A percentile compares a stretch with the other conserved stretches of the same genome.
Evolutionary conservation across 345 rosid species (phyloP).

Genomic region (Linum usitatissimum): DNA sequence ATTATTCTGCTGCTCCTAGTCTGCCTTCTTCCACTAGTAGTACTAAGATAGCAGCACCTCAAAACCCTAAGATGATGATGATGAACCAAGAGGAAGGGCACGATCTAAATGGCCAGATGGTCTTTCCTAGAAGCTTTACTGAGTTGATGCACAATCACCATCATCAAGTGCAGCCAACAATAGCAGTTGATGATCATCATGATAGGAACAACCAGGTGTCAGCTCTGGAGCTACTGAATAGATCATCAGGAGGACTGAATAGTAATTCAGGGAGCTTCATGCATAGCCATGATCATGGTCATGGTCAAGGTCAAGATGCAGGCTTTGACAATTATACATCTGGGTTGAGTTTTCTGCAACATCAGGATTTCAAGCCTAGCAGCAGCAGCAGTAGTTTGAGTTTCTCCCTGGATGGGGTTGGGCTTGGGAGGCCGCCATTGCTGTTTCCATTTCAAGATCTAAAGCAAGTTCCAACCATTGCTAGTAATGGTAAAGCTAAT

Average conservation of each 20-base stretch:
- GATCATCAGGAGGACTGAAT: conserved; percentile 44
- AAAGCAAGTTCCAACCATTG: conserved; percentile 51
- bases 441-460: conserved; percentile 91
- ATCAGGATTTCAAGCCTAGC: conserved; percentile 67
- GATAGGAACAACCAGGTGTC: conserved; percentile 24
- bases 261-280: conserved; percentile 35
- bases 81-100: conserved; percentile 31
- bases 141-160: conserved; percentile 44
- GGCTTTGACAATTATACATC: conserved; percentile 23
- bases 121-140: conserved; percentile 27
- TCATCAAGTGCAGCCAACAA: conserved; percentile 23
- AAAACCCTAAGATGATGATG: conserved; percentile 40
- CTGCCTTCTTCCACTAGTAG: no score
- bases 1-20: not conserved
- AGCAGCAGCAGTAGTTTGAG: conserved; percentile 21
- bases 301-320: conserved; percentile 46
- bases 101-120: conserved; percentile 57
- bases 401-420: conserved; percentile 72
- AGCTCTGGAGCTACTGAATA: conserved; percentile 68
- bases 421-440: conserved; percentile 42
- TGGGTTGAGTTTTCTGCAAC: conserved; percentile 37
- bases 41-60: conserved; percentile 4
- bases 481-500: conserved; percentile 26
- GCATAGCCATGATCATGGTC: conserved; percentile 18
- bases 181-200: conserved; percentile 23